Conservation (phyloP, 2,329 filamentous ascomycete genomes). For the Blumeriella jaapii region DNA sequence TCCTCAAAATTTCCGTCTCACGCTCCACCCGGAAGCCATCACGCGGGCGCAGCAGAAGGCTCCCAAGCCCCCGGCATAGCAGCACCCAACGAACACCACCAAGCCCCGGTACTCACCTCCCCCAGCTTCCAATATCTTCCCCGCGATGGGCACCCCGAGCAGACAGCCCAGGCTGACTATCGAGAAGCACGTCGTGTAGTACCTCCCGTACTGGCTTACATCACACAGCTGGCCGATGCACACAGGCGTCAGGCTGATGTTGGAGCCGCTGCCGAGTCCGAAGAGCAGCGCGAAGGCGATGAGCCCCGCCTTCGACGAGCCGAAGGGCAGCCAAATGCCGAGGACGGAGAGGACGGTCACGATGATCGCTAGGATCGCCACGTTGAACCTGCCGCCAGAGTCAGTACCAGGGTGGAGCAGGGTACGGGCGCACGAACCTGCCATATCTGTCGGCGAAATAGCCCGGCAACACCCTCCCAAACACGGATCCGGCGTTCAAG, state of each 20-base stretch:
- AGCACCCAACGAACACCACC: background rate
- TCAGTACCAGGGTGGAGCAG: background rate
- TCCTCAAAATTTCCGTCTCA: background rate
- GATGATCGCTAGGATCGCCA: slow-evolving; percentile 46
- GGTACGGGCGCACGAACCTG: background rate
- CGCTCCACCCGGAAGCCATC: background rate
- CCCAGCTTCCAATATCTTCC: background rate
- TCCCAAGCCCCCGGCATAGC: background rate
- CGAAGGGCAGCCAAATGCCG: slow-evolving; percentile 65
- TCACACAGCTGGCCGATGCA: slow-evolving; percentile 1
- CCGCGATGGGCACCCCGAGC: slow-evolving; percentile 1
- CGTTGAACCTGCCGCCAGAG: background rate
- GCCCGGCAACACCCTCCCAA: slow-evolving; percentile 1
- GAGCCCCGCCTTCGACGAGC: slow-evolving; percentile 46
- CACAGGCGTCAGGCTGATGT: slow-evolving; percentile 4
- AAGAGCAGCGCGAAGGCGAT: slow-evolving; percentile 66
- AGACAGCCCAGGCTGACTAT: slow-evolving; percentile 1
- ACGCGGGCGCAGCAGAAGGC: background rate
- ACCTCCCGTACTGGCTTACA: background rate
- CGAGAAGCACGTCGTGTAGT: slow-evolving; percentile 3
- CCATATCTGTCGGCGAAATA: slow-evolving; percentile 3
- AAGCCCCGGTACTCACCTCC: background rate
- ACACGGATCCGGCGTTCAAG: slow-evolving; percentile 1
- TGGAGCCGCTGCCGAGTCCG: slow-evolving; percentile 65
- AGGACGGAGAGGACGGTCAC: slow-evolving; percentile 50